phyloP scores from a whole-genome alignment of 2,329 filamentous ascomycete genomes.

The Calonectria hawksworthii region DNA sequence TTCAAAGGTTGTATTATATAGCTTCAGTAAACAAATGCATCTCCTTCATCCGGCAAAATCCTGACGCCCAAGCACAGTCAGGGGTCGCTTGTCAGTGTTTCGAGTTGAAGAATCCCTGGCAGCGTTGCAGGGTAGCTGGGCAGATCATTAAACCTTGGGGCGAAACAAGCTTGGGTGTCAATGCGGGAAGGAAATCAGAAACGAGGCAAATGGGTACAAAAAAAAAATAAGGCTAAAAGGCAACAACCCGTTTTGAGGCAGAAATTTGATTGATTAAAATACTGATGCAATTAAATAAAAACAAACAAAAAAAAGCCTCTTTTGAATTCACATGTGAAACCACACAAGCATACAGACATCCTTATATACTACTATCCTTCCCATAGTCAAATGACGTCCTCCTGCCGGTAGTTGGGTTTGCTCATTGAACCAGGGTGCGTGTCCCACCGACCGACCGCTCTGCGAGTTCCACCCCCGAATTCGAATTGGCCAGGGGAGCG shows the following conservation, averaged over 20 bases:
- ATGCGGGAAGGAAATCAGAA: not conserved
- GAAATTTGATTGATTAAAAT: not conserved
- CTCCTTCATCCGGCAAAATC: not conserved
- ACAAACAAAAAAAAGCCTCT: not conserved
- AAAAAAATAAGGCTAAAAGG: not conserved
- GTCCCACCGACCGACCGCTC: conserved; percentile 5
- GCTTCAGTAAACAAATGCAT: not conserved
- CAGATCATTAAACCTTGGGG: conserved; percentile 4
- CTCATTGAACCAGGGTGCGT: not conserved
- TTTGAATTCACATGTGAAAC: not conserved
- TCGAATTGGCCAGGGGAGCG: conserved; percentile 4
- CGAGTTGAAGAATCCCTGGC: not conserved
- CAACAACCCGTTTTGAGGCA: not conserved
- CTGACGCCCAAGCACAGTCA: not conserved
- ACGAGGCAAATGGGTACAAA: not conserved
- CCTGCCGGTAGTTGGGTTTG: not conserved
- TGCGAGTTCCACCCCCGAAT: conserved; percentile 11
- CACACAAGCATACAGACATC: not conserved
- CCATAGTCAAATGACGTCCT: not conserved
- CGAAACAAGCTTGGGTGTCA: not conserved
- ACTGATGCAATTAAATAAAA: not conserved
- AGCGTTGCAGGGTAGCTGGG: not conserved
- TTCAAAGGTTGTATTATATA: no score
- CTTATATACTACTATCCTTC: not conserved
- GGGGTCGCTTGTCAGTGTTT: not conserved